Base-by-base conservation (phyloP, 148 eudicot genomes). In the Selenicereus undatus region DNA sequence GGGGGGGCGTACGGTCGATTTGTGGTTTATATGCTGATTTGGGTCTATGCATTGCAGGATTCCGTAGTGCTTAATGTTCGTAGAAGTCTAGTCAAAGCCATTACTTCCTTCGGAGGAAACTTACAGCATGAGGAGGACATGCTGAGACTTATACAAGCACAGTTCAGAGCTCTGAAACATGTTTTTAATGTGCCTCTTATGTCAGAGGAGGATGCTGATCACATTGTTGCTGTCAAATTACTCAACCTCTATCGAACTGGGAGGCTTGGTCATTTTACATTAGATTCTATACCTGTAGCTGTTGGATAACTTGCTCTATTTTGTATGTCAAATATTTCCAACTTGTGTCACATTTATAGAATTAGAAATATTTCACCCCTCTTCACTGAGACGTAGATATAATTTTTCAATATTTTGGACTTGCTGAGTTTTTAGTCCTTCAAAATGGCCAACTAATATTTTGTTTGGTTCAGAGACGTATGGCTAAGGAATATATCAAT, bases 211-310 rank as follows among this genome's bases (percentile, higher is more conserved):
- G 87, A 85, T 26, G 81, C 54, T 73, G 73, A 81, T 29, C 35
- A 50, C 69, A 90, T 76, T 87, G 88, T 90, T 76, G 88, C 94
- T 72, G 78, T 73, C 1, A 95, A 95, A 82, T 84, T 95, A 77
- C 91, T 95, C 39, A 89, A 93, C 80, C 87, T 95, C 79, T 95
- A 82, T 85, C 88, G 97, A 39, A 91, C 96, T 6, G 97, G 98
- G 82, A 90, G 96, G 82, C 92, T 95, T 43, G 97, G 97, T 73
- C 94, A 90, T 78, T 90, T 90, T 80, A 86, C 88, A 68, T 87
- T 95, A 76, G 98, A 95, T 84, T 24, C 84, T 56, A 21, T 84
- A 68, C 86, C 86, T 42, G 79, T 60, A 42, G 10, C 5, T 60
- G 35, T 24, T 60, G 29, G 20, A 16, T 73, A 43, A 22, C 60